Percentiles rank a stretch among this genome's conserved stretches.
Conservation (phyloP, 2,329 filamentous ascomycete genomes). For the Venturia carpophila region DNA sequence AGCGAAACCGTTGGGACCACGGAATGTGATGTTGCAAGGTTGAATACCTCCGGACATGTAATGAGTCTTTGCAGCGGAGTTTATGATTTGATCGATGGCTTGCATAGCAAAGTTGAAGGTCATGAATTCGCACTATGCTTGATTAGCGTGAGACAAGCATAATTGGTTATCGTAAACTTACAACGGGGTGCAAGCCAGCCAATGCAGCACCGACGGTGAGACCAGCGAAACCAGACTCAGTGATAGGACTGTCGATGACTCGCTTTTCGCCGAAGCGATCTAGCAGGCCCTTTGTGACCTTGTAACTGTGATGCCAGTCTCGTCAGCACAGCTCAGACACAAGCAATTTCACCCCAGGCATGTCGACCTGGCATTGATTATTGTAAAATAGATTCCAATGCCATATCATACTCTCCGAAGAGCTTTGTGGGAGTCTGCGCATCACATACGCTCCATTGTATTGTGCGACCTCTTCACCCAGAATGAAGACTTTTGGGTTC, state of each 20-base stretch:
- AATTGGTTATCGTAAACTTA: slow-evolving; percentile 43
- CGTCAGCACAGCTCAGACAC: slow-evolving; percentile 30
- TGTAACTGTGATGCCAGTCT: slow-evolving; percentile 55
- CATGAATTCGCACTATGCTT: slow-evolving; percentile 95
- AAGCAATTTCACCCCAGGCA: background rate
- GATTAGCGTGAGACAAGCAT: slow-evolving; percentile 5
- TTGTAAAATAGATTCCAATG: background rate
- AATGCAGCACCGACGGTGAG: slow-evolving; percentile 91
- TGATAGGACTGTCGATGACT: slow-evolving; percentile 97
- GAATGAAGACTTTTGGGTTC: slow-evolving; percentile 89
- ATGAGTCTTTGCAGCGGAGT: slow-evolving; percentile 97
- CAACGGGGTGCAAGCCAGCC: slow-evolving; percentile 86
- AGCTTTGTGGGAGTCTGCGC: slow-evolving; percentile 20
- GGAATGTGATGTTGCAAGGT: slow-evolving; percentile 99
- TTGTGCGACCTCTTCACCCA: slow-evolving; percentile 98
- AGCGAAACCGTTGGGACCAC: slow-evolving; percentile 96
- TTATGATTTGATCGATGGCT: slow-evolving; percentile 98
- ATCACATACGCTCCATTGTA: slow-evolving; percentile 85
- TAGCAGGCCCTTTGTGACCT: slow-evolving; percentile 95
- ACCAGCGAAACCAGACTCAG: slow-evolving; percentile 90
- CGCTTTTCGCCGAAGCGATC: slow-evolving; percentile 96
- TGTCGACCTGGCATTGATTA: background rate
- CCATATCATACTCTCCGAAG: slow-evolving; percentile 12
- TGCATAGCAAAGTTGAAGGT: slow-evolving; percentile 99
- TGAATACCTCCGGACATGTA: slow-evolving; percentile 99